Base-by-base conservation (phyloP, 108 stramenopile genomes). In the Nannochloropsis granulata region DNA sequence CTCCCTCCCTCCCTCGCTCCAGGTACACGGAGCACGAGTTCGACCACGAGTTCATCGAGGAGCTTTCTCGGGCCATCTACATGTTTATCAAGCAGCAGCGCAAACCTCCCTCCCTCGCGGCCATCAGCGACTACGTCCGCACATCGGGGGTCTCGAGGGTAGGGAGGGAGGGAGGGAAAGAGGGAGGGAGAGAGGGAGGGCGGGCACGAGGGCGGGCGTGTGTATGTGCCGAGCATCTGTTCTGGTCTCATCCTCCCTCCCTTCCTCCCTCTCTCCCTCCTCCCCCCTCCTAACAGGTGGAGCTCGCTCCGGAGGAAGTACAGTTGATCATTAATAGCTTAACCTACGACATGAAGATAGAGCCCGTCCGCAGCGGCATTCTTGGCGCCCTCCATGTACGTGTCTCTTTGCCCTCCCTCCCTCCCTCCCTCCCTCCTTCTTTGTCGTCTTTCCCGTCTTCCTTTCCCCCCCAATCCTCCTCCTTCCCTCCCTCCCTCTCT, bases 41-140 rank as follows among this genome's bases (percentile, higher is more conserved):
- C 88, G 97, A 99, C 91, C 95, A 96, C 84, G 97, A 96, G 81
- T 99, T 99, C 84, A 95, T 99, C 81, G 88, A 93, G 13, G 94
- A 95, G 42, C 86, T 98, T n/a, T 89, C 95, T 3, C 91, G 91
- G 26, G 95, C 95, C 83, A 89, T 95, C 56, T 88, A 94, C 83
- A 82, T 24, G 25, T 84, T 45, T 82, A 84, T 89, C 26, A 84
- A 89, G 45, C 86, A 89, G 43, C 43, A 83, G 88, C 56, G 86
- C 44, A 24, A 83, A 23, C 23, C 80, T 79, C 92, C 93, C 13
- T 92, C 92, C 1, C 43, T 96, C 23, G 45, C 86, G 43, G 91
- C 91, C 82, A 93, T 96, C 43, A 84, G 90, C 43, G 86, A 91
- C 12, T 93, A 93, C 82, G 92, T 94, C 91, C 85, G 86, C 19